A percentile compares a stretch with the other conserved stretches of the same genome.
Evolutionary conservation across 2,329 filamentous ascomycete genomes (phyloP).

Genomic region (Calonectria pseudoturangicola): DNA sequence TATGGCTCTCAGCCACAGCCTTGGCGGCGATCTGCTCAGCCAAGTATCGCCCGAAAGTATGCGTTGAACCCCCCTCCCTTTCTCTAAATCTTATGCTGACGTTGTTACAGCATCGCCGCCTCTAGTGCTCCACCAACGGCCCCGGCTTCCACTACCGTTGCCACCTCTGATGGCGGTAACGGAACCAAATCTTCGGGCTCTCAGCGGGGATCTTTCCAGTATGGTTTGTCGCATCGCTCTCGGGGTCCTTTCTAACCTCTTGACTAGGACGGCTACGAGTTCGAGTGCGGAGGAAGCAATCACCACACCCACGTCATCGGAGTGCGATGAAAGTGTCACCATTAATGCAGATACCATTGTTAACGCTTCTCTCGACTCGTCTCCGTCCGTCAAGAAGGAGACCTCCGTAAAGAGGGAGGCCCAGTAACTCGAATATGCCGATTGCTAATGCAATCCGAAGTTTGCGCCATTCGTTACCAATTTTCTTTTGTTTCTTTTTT

Average conservation of each 20-base stretch:
- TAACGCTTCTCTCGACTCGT: constrained; percentile 66
- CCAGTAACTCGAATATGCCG: constrained; percentile 41
- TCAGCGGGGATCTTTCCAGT: constrained; percentile 61
- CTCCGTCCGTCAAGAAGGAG: constrained; percentile 68
- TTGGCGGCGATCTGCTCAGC: constrained; percentile 59
- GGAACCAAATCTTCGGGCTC: constrained; percentile 56
- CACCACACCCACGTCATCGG: constrained; percentile 65
- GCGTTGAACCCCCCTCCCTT: constrained; percentile 19
- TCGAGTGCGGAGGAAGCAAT: constrained; percentile 63
- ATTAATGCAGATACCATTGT: constrained; percentile 71
- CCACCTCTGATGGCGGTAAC: constrained; percentile 55
- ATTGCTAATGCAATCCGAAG: constrained; percentile 13
- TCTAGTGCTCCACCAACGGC: constrained; percentile 23
- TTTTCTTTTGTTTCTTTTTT: constrained; percentile 39
- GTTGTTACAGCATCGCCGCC: constrained; percentile 32
- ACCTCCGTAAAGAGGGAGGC: constrained; percentile 54
- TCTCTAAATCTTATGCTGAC: constrained; percentile 29
- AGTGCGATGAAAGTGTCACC: constrained; percentile 73
- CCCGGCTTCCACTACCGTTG: constrained; percentile 46
- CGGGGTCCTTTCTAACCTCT: constrained; percentile 59
- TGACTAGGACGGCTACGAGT: constrained; percentile 61
- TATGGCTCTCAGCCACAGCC: constrained; percentile 62
- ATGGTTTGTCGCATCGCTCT: constrained; percentile 55
- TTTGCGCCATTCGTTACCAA: constrained; percentile 20
- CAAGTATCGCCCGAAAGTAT: constrained; percentile 56